phyloP scores from a whole-genome alignment of 495 filamentous ascomycete species.

The Penicillium daleae region DNA sequence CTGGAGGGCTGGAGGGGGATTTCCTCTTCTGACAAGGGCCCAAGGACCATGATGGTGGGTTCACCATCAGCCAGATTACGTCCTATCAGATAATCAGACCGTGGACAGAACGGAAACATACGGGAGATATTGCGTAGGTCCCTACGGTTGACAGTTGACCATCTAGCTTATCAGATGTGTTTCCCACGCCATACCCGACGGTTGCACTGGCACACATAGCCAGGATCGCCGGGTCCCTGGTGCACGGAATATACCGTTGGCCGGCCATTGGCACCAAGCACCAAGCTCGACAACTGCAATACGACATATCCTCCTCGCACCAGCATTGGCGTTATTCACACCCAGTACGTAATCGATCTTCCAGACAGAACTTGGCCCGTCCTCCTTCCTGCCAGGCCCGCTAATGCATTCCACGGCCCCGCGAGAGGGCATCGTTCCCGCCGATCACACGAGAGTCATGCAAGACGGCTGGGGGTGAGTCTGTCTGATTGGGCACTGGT shows the following conservation, averaged over 20 bases:
- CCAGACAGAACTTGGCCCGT: neutral
- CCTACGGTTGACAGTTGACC: neutral
- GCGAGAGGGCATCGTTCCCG: neutral
- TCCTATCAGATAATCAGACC: neutral
- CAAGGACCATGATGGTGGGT: neutral
- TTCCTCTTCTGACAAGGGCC: neutral
- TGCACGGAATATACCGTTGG: neutral
- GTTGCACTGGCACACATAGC: neutral
- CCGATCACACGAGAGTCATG: slow-evolving; percentile 19
- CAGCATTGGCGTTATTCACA: slow-evolving; percentile 4
- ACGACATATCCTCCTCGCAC: neutral
- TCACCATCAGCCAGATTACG: neutral
- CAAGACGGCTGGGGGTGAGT: slow-evolving; percentile 4
- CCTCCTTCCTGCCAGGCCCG: neutral
- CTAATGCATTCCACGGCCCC: slow-evolving; percentile 12
- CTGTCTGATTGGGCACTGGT: slow-evolving; percentile 11
- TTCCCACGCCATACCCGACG: neutral
- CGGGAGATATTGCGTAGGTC: neutral
- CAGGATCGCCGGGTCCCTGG: neutral
- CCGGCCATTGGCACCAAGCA: neutral
- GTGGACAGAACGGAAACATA: neutral
- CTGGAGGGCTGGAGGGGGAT: neutral
- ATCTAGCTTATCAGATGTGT: neutral
- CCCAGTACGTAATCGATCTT: slow-evolving; percentile 19
- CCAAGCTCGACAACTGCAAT: neutral